These are phyloP conservation scores for Leucocoprinus leucothites DNA, from an alignment of 768 basidiomycete species.

Conservation along the genomic window DNA sequence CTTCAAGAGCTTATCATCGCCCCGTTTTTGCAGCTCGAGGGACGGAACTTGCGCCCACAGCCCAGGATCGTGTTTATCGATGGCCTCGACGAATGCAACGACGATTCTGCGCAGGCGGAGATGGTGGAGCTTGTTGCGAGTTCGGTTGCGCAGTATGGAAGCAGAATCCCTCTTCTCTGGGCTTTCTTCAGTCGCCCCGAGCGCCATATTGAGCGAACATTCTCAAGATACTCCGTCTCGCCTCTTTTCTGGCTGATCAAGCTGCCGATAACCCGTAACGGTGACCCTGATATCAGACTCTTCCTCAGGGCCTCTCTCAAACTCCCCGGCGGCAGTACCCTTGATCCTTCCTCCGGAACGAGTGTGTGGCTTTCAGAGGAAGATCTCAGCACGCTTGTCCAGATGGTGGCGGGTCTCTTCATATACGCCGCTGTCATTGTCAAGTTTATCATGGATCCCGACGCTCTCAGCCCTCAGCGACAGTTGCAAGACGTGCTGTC, in stretches of 20 bases:
- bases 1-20: neutral
- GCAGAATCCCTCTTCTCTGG: neutral
- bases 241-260: neutral
- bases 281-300: conserved; percentile 1
- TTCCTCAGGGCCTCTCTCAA: conserved; percentile 1
- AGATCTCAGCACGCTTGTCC: neutral
- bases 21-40: neutral
- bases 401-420: conserved; percentile 3
- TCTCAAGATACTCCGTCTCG: neutral
- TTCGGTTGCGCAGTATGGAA: neutral
- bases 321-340: neutral
- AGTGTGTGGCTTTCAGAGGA: conserved; percentile 9
- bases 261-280: conserved; percentile 6
- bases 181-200: conserved; percentile 14
- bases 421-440: conserved; percentile 10
- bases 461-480: neutral
- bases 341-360: too few species aligned
- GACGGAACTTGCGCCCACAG: neutral
- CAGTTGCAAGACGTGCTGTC: neutral
- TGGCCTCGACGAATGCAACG: conserved; percentile 15
- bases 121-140: neutral
- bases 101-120: neutral
- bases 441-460: conserved; percentile 4
- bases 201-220: neutral
- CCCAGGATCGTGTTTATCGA: conserved; percentile 10